phyloP scores from a whole-genome alignment of 495 filamentous ascomycete genomes.

The Pseudotulostoma volvatum region DNA sequence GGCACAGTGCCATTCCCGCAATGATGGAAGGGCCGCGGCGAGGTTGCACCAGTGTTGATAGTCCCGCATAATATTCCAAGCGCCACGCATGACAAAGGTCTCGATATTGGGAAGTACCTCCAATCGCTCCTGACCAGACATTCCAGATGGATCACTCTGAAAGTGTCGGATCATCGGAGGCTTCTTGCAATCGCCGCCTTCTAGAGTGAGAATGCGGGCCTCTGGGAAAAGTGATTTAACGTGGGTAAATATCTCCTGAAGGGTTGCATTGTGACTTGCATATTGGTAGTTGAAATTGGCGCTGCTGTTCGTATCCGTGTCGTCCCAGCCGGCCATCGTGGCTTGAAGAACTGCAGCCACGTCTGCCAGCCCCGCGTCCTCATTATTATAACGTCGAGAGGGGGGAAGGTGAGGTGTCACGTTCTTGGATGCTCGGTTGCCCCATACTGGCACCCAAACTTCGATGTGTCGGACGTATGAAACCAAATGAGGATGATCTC shows the following conservation, averaged over 20 bases:
- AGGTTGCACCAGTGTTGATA: slow-evolving; percentile 45
- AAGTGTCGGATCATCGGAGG: slow-evolving; percentile 48
- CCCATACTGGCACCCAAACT: slow-evolving; percentile 59
- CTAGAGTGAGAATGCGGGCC: slow-evolving; percentile 49
- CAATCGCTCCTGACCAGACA: slow-evolving; percentile 18
- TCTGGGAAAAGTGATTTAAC: slow-evolving; percentile 39
- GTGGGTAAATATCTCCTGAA: slow-evolving; percentile 50
- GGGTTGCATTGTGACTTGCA: slow-evolving; percentile 41
- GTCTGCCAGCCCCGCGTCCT: slow-evolving; percentile 19
- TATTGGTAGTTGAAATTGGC: slow-evolving; percentile 32
- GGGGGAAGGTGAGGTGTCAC: slow-evolving; percentile 17
- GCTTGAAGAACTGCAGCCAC: slow-evolving; percentile 19
- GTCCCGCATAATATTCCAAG: slow-evolving; percentile 61
- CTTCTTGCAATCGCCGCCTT: slow-evolving; percentile 59
- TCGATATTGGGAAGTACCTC: slow-evolving; percentile 29
- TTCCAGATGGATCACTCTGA: slow-evolving; percentile 10
- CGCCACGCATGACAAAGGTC: slow-evolving; percentile 52
- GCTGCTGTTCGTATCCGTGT: slow-evolving; percentile 15
- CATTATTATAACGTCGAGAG: slow-evolving; percentile 20
- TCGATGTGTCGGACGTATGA: slow-evolving; percentile 53
- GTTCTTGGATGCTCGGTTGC: slow-evolving; percentile 25
- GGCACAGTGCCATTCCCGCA: slow-evolving; percentile 54
- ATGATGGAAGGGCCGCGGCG: slow-evolving; percentile 39
- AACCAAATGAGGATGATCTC: slow-evolving; percentile 38
- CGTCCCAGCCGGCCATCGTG: slow-evolving; percentile 16